phyloP scores from a whole-genome alignment of 2,329 filamentous ascomycete species.

The Apiospora saccharicola region DNA sequence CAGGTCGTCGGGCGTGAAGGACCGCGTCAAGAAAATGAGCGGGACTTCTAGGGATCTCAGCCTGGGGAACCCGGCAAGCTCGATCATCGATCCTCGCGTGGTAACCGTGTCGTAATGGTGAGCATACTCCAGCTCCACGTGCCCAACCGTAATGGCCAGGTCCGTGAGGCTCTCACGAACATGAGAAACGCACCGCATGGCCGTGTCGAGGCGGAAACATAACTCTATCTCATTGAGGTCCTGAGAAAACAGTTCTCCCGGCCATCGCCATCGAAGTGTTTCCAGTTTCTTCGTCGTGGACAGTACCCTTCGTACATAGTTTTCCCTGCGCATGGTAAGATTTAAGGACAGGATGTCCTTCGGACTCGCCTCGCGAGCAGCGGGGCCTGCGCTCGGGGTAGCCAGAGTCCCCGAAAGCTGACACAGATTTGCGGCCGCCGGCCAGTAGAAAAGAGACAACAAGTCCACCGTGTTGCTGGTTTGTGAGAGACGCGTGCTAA shows the following conservation, averaged over 20 bases:
- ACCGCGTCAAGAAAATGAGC: neutral
- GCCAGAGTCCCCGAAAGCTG: no score
- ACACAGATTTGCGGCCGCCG: neutral
- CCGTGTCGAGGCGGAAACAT: neutral
- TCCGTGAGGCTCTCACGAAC: neutral
- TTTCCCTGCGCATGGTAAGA: neutral
- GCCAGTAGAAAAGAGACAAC: neutral
- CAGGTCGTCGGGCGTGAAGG: neutral
- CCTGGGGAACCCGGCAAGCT: neutral
- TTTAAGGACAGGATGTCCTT: neutral
- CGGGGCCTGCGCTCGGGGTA: neutral
- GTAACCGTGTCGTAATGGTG: neutral
- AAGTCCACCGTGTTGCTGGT: neutral
- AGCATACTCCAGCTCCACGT: neutral
- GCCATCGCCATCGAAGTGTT: neutral
- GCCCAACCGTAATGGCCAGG: neutral
- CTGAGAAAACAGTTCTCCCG: no score
- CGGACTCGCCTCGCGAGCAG: neutral
- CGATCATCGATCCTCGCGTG: neutral
- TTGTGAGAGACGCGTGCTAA: neutral
- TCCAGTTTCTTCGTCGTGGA: neutral
- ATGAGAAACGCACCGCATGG: neutral
- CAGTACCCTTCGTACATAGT: neutral
- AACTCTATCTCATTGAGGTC: neutral
- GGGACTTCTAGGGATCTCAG: neutral